Evolutionary conservation across 345 rosid genomes (phyloP), one percentile per base, ranked within the genome.

Genomic region (Pistacia vera): DNA sequence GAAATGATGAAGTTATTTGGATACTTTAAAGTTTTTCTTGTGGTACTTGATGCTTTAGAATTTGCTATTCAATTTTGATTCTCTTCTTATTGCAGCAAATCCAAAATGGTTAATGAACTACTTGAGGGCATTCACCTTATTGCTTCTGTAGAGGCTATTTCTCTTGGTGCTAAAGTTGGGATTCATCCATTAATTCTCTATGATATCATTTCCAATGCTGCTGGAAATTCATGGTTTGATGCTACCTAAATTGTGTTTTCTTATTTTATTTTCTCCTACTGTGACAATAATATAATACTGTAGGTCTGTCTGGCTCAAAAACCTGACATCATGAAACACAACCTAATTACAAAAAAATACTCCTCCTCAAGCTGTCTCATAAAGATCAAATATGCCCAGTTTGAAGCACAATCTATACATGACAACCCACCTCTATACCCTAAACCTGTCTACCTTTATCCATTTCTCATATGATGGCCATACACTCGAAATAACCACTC

Each of bases 121-220:
- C 98, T 95, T 20, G 89, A 89, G 89, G 97, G 94, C 68, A 88
- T 95, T 79, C 97, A 95, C 88, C 84, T 93, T 76, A 85, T 91
- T 80, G 97, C 97, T 70, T 86, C 99, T 22, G 86, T 89, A 83
- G 99, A 95, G 81, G 99, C 98, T 74, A 88, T 95, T 80, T 85
- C 91, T 72, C 86, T 95, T 70, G 92, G 94, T 78, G 79, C 88
- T 48, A 83, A 86, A 75, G 91, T 88, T 25, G 90, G 90, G 68
- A 86, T 92, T 74, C 94, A 95, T 88, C 99, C 99, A 18, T 90
- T 94, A 96, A 93, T 95, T 71, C 83, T 93, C 80, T 95, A 95
- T 79, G 88, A 95, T 85, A 95, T 95, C 78, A 88, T 95, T 77
- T 90, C 99, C 64, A 91, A 93, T 87, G 98, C 99, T 71, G 99